phyloP scores from a whole-genome alignment of 768 basidiomycete genomes.

The Boletus huronensis region DNA sequence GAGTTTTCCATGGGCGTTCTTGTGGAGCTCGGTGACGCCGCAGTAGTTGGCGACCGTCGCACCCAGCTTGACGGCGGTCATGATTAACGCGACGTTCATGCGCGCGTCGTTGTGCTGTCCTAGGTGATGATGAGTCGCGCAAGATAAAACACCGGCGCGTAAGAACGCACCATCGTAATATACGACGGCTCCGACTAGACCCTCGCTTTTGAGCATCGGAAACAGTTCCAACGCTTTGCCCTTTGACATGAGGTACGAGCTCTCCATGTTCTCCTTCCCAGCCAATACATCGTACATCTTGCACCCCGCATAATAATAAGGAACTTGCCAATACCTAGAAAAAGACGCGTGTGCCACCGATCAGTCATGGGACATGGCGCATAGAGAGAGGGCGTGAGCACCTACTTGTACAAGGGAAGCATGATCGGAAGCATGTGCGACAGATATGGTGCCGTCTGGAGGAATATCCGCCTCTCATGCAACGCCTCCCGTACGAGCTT shows the following conservation, averaged over 20 bases:
- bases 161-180: conserved; percentile 84
- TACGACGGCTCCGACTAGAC: conserved; percentile 90
- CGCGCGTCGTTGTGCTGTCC: conserved; percentile 98
- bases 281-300: conserved; percentile 96
- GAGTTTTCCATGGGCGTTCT: conserved; percentile 60
- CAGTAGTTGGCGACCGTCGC: conserved; percentile 87
- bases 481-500: conserved; percentile 96
- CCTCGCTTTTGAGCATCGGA: conserved; percentile 92
- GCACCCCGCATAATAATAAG: conserved; percentile 93
- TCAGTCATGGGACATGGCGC: conserved; percentile 1
- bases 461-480: conserved; percentile 88
- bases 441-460: conserved; percentile 94
- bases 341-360: neutral
- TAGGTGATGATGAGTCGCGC: conserved; percentile 27
- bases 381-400: neutral
- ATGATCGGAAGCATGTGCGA: conserved; percentile 94
- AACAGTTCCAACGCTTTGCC: conserved; percentile 92
- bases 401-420: conserved; percentile 91
- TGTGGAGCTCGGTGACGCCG: conserved; percentile 77
- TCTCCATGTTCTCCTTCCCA: conserved; percentile 95
- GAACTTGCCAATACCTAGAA: conserved; percentile 88
- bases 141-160: neutral
- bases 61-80: conserved; percentile 92
- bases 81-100: conserved; percentile 94
- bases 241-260: conserved; percentile 91